Percentiles rank a stretch among this genome's conserved stretches.
phyloP scores from a whole-genome alignment of 495 filamentous ascomycete species.

The Penicillium manginii region DNA sequence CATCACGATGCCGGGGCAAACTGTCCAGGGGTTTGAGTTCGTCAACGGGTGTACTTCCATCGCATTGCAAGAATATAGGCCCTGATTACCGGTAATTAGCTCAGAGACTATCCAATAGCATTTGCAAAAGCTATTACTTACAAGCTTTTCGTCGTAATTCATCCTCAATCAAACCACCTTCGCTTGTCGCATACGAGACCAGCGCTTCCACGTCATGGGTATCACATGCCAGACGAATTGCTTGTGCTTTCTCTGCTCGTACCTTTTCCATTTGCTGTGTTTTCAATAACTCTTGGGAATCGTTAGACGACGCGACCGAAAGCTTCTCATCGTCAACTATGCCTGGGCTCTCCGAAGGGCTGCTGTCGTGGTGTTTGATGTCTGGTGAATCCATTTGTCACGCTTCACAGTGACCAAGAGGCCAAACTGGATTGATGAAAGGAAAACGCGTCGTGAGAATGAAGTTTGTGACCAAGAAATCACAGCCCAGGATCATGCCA shows the following conservation, averaged over 20 bases:
- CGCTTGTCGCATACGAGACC: slow-evolving; percentile 66
- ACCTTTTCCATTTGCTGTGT: slow-evolving; percentile 5
- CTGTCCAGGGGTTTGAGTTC: slow-evolving; percentile 50
- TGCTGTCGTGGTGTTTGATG: slow-evolving; percentile 1
- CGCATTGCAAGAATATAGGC: slow-evolving; percentile 76
- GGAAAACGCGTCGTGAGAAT: not conserved
- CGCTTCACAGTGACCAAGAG: not conserved
- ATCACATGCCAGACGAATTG: slow-evolving; percentile 71
- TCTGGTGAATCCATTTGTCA: slow-evolving; percentile 13
- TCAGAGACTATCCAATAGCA: too few relatives aligned
- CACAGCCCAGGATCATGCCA: not conserved
- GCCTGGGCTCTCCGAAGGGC: not conserved
- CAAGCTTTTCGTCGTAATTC: slow-evolving; percentile 80
- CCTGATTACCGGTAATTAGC: slow-evolving; percentile 50
- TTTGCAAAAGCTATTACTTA: slow-evolving; percentile 31
- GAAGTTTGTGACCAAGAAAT: not conserved
- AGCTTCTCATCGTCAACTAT: slow-evolving; percentile 6
- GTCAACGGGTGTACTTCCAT: slow-evolving; percentile 21
- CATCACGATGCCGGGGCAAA: slow-evolving; percentile 74
- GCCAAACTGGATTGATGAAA: not conserved
- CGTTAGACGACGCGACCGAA: not conserved
- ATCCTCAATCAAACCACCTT: slow-evolving; percentile 80
- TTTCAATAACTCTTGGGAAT: slow-evolving; percentile 8
- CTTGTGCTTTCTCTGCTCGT: slow-evolving; percentile 34
- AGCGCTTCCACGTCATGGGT: slow-evolving; percentile 65